phyloP scores from a whole-genome alignment of 2,329 filamentous ascomycete genomes.

The Leptographium wingfieldii region DNA sequence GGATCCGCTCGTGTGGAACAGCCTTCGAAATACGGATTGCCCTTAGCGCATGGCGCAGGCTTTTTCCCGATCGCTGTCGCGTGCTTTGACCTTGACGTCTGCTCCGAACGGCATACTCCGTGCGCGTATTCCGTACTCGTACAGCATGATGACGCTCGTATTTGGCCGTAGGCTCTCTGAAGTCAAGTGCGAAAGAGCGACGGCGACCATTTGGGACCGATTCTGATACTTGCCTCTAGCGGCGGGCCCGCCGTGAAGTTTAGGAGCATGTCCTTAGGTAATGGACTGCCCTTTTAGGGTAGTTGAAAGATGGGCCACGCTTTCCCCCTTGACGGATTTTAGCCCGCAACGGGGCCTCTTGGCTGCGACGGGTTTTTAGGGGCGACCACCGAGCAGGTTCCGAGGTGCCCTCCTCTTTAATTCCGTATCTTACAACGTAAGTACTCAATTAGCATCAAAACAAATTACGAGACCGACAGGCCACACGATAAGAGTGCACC shows the following conservation, averaged over 20 bases:
- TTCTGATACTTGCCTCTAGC: not conserved
- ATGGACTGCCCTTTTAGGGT: not conserved
- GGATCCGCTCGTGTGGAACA: not conserved
- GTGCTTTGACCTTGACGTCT: too few relatives aligned
- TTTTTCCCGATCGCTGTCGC: not conserved
- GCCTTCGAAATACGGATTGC: not conserved
- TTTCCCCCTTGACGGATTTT: not conserved
- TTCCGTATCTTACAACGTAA: too few relatives aligned
- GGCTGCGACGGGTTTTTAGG: not conserved
- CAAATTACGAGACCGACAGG: not conserved
- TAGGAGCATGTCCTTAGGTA: not conserved
- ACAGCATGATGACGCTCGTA: too few relatives aligned
- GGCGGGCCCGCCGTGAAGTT: constrained; percentile 2
- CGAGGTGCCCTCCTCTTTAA: not conserved
- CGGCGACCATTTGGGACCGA: not conserved
- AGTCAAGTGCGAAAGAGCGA: not conserved
- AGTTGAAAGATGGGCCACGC: not conserved
- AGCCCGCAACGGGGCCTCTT: not conserved
- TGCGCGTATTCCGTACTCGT: too few relatives aligned
- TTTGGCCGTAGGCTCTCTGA: not conserved
- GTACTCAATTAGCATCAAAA: not conserved
- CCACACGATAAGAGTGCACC: not conserved
- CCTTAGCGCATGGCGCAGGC: not conserved
- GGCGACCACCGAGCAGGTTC: not conserved
- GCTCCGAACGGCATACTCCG: too few relatives aligned